These are phyloP conservation scores for Suillus discolor DNA, from an alignment of 768 basidiomycete genomes.

Conservation along the genomic window DNA sequence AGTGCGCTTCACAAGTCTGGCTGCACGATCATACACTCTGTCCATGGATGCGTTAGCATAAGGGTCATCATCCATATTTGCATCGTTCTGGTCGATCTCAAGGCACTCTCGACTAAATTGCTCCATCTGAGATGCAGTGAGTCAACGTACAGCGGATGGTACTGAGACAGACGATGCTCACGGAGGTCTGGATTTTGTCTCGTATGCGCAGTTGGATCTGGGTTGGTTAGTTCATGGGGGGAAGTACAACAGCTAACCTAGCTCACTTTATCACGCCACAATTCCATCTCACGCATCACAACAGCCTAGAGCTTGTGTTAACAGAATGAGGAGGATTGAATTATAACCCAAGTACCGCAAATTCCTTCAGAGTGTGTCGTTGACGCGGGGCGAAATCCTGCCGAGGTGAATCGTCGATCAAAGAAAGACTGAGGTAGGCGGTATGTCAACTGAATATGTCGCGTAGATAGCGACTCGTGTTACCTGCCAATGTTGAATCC, in stretches of 20 bases:
- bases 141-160: neutral
- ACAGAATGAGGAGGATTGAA: conserved; percentile 10
- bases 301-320: conserved; percentile 53
- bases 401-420: conserved; percentile 83
- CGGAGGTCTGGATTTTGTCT: conserved; percentile 90
- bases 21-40: conserved; percentile 87
- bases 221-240: neutral
- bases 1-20: conserved; percentile 85
- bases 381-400: conserved; percentile 88
- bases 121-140: conserved; percentile 67
- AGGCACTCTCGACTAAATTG: conserved; percentile 93
- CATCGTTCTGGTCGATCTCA: conserved; percentile 70
- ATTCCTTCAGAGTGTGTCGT: conserved; percentile 91
- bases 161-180: conserved; percentile 34
- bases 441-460: conserved; percentile 4
- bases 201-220: conserved; percentile 89
- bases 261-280: conserved; percentile 89
- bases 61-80: conserved; percentile 22
- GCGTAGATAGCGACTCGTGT: conserved; percentile 25
- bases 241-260: neutral
- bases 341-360: conserved; percentile 53
- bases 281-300: conserved; percentile 92
- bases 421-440: conserved; percentile 56
- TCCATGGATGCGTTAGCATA: conserved; percentile 63
- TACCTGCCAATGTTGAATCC: conserved; percentile 89